Evolutionary conservation across 345 rosid genomes (phyloP).

Genomic region (Rhodomyrtus tomentosa): DNA sequence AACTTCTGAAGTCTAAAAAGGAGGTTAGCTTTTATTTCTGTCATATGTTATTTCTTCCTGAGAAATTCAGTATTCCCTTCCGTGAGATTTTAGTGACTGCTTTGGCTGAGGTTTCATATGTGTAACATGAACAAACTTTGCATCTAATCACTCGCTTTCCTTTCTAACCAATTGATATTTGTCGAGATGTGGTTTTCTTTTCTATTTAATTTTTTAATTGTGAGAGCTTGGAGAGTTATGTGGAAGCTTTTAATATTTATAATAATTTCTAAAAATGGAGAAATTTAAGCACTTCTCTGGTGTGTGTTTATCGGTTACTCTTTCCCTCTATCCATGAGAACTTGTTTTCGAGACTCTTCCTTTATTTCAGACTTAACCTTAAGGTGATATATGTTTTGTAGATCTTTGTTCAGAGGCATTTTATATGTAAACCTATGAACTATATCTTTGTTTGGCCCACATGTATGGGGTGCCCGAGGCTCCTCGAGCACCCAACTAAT

Average conservation of each 20-base stretch:
- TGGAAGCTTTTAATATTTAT: background rate
- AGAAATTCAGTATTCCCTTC: background rate
- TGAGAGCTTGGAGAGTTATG: background rate
- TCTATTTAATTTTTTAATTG: background rate
- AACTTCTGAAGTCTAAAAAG: slow-evolving; percentile 51
- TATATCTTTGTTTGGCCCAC: background rate
- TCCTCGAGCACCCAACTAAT: background rate
- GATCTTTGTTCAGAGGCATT: background rate
- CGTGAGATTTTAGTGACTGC: background rate
- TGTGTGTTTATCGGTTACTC: background rate
- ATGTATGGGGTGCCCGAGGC: background rate
- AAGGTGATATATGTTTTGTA: background rate
- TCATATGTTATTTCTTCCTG: background rate
- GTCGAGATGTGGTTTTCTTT: background rate
- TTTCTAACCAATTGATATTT: background rate
- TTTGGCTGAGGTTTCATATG: background rate
- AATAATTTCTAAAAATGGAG: background rate
- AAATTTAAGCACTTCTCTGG: background rate
- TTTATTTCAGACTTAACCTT: background rate
- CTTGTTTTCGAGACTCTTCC: background rate
- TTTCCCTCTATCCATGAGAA: background rate
- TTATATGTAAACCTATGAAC: background rate
- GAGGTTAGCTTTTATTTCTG: slow-evolving; percentile 38
- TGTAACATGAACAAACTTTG: background rate
- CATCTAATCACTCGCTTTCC: background rate